Conservation (phyloP, 2,329 filamentous ascomycete species). For the Botrytis galanthina region DNA sequence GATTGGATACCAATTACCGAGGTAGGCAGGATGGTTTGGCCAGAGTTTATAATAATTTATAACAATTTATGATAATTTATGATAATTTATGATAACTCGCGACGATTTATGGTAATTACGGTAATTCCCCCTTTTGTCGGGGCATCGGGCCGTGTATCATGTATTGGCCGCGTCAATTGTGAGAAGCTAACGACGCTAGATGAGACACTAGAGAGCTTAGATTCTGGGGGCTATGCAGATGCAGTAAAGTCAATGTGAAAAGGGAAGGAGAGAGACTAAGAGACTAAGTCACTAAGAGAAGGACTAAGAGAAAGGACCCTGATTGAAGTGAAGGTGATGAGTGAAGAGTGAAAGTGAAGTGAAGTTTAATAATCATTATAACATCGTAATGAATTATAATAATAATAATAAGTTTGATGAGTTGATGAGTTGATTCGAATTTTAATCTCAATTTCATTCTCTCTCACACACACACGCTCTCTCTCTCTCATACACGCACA, state of each 20-base stretch:
- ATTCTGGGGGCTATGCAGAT: slow-evolving; percentile 2
- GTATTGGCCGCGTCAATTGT: not conserved
- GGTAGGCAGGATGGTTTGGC: no score
- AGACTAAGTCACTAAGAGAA: no score
- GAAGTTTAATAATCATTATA: not conserved
- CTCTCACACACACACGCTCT: no score
- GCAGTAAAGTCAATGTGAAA: not conserved
- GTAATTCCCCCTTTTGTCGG: not conserved
- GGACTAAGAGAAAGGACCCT: not conserved
- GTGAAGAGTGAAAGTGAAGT: no score
- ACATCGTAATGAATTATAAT: no score
- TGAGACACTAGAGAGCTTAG: not conserved
- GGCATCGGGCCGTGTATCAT: not conserved
- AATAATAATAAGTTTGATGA: not conserved
- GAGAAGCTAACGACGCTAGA: not conserved
- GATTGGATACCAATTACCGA: not conserved
- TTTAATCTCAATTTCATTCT: not conserved
- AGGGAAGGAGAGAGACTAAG: not conserved
- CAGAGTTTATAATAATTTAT: not conserved
- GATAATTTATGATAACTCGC: no score
- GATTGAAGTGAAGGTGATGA: not conserved
- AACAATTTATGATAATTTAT: not conserved
- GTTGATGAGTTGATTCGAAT: not conserved
- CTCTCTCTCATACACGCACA: no score
- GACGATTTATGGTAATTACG: not conserved